Evolutionary conservation across 169 alveolate species (phyloP).

Genomic region (Cryptosporidium parvum): DNA sequence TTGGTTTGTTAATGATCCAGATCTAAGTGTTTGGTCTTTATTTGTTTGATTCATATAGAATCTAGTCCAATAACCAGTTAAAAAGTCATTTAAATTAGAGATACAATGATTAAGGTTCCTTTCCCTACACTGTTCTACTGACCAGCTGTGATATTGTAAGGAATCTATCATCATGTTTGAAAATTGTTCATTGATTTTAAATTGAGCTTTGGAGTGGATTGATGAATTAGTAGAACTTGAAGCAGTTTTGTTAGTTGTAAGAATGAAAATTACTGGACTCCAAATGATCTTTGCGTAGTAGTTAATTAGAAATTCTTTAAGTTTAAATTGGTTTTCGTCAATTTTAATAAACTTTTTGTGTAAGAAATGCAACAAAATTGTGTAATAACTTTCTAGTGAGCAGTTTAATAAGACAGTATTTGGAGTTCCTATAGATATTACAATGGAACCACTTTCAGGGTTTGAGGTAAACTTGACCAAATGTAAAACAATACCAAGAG

Average conservation of each 20-base stretch:
- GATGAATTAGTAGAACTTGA: neutral
- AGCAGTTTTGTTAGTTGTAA: neutral
- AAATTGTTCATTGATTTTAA: conserved; percentile 27
- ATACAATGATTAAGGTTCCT: neutral
- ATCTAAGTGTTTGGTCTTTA: neutral
- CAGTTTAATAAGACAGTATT: neutral
- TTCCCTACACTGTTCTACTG: conserved; percentile 32
- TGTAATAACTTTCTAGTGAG: conserved; percentile 39
- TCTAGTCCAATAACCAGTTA: conserved; percentile 18
- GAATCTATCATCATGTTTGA: conserved; percentile 40
- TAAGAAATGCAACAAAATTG: conserved; percentile 18
- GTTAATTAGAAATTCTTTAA: conserved; percentile 19
- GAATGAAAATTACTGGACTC: conserved; percentile 31
- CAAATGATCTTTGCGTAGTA: conserved; percentile 50
- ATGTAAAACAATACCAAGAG: conserved; percentile 19
- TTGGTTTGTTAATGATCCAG: neutral
- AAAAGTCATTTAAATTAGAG: conserved; percentile 3
- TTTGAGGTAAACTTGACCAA: conserved; percentile 2
- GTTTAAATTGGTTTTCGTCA: neutral
- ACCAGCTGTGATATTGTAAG: conserved; percentile 10
- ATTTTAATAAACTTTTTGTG: conserved; percentile 2
- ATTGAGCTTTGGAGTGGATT: conserved; percentile 7
- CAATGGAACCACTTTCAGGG: neutral
- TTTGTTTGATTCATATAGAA: conserved; percentile 10
- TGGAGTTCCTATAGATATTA: conserved; percentile 21